Conservation (phyloP, 257 asterid genomes). For the Gentiana dahurica region DNA sequence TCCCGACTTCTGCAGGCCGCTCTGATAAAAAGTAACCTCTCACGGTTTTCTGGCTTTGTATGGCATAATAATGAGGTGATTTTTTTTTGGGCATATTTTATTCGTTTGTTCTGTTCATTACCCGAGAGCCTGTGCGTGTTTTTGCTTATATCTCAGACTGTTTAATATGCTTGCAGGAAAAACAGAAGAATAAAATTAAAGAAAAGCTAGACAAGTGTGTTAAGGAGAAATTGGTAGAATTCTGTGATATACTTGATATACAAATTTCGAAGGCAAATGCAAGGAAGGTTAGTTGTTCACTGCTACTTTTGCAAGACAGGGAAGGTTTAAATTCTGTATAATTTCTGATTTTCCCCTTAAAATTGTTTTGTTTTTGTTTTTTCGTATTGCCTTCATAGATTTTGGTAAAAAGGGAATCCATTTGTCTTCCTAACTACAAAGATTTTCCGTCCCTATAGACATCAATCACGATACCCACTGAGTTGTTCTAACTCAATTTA, state of each 20-base stretch:
- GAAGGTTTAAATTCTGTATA: too few species aligned
- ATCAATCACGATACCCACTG: neutral
- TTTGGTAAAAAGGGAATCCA: too few species aligned
- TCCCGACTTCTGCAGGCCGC: slow-evolving; percentile 46
- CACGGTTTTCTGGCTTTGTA: slow-evolving; percentile 85
- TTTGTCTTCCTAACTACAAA: too few species aligned
- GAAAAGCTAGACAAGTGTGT: slow-evolving; percentile 81
- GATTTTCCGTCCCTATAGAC: too few species aligned
- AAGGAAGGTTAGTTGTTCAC: slow-evolving; percentile 58
- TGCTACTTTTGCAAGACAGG: neutral
- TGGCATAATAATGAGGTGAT: slow-evolving; percentile 85
- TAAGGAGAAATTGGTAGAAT: slow-evolving; percentile 75
- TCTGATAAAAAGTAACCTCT: slow-evolving; percentile 62
- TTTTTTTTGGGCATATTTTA: neutral
- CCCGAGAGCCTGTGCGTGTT: neutral
- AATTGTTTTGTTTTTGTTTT: too few species aligned
- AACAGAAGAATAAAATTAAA: slow-evolving; percentile 56
- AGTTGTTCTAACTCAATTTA: neutral
- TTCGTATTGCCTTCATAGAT: too few species aligned
- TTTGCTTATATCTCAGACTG: neutral
- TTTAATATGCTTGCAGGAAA: slow-evolving; percentile 45
- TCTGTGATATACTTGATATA: slow-evolving; percentile 74
- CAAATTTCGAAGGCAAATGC: slow-evolving; percentile 48
- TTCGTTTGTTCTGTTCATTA: neutral
- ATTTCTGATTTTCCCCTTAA: too few species aligned